Evolutionary conservation across 331 rosid genomes (phyloP), one percentile per base, ranked within the genome.

Genomic region (Cydonia oblonga): DNA sequence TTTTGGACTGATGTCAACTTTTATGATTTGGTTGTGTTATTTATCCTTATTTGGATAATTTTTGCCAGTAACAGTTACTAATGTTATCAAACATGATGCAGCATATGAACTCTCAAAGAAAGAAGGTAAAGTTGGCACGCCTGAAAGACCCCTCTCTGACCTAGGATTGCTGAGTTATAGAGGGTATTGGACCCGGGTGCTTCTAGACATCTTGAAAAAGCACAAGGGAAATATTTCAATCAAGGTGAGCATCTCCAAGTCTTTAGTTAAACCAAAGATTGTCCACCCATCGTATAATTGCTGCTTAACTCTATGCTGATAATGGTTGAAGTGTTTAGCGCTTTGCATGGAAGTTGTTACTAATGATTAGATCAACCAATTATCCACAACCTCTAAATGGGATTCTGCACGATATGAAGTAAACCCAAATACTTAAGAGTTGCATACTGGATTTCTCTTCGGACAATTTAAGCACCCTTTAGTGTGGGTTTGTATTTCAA

Each of bases 111-210:
- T 95, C 63, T 95, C 99, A 25, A 91, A 95, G 86, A 95, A 95
- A 79, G 99, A 95, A 88, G 90, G 96, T 12, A 91, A 95, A 79
- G 97, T 95, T 44, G 99, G 99, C 64, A 95, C 99, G 15, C 99
- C 99, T 11, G 97, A 95, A 81, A 87, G 97, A 76, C 99, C 99
- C 66, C 99, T 95, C 65, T 95, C 99, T 70, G 99, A 95, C 77
- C 91, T 95, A 76, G 99, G 99, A 66, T 75, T 91, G 75, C 80
- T 95, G 78, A 91, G 99, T 85, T 95, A 95, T 88, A 77, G 96
- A 90, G 99, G 99, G 81, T 95, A 95, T 83, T 95, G 99, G 99
- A 95, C 99, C 20, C 87, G 99, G 81, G 99, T 91, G 77, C 96
- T 95, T 61, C 80, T 95, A 26, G 99, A 95, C 84, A 91, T 91